These are phyloP conservation scores for Cornus suecica DNA, from an alignment of 148 eudicot species.

Conservation along the genomic window DNA sequence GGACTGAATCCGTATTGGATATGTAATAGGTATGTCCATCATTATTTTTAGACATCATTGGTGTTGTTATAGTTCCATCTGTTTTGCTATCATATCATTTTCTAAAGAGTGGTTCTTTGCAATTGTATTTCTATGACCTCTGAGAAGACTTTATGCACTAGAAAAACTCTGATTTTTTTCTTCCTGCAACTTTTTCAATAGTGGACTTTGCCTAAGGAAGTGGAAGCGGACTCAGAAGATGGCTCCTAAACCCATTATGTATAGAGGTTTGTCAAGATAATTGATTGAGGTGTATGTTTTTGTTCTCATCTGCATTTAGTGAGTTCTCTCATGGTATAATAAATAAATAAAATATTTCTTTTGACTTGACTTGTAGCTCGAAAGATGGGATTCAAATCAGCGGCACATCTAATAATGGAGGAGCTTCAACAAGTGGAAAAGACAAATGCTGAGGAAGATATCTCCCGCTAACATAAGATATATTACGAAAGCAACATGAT, in stretches of 20 bases:
- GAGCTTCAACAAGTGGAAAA: slow-evolving; percentile 28
- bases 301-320: not conserved
- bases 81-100: not conserved
- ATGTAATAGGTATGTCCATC: slow-evolving; percentile 36
- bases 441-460: not conserved
- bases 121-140: too few species aligned
- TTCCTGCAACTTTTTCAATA: slow-evolving; percentile 4
- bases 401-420: slow-evolving; percentile 41
- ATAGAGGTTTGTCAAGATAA: slow-evolving; percentile 24
- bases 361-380: slow-evolving; percentile 24
- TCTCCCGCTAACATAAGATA: too few species aligned
- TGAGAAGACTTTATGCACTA: too few species aligned
- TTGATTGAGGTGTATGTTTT: not conserved
- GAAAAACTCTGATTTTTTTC: too few species aligned
- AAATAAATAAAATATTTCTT: too few species aligned
- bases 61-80: not conserved
- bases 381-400: slow-evolving; percentile 47
- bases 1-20: slow-evolving; percentile 43
- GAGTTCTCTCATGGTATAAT: not conserved
- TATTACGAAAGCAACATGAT: not conserved
- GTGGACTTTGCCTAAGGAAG: slow-evolving; percentile 43
- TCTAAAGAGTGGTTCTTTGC: not conserved
- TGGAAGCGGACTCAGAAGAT: too few species aligned
- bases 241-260: slow-evolving; percentile 44
- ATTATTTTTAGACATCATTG: not conserved